Conservation (phyloP, 305 asterid species). For the Solanum chacoense region DNA sequence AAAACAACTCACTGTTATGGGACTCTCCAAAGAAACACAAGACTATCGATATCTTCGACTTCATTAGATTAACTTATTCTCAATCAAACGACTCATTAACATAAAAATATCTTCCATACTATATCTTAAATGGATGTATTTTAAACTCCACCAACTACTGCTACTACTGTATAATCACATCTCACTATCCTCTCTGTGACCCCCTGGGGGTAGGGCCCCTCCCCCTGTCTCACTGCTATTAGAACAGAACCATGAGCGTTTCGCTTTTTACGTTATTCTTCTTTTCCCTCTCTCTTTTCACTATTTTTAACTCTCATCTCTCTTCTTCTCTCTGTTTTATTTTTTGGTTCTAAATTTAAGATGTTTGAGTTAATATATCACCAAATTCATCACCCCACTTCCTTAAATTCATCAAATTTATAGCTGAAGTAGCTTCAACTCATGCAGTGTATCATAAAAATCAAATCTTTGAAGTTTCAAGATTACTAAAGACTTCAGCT, state of each 20-base stretch:
- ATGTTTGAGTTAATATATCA: constrained; percentile 5
- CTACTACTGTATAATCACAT: background rate
- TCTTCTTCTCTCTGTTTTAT: background rate
- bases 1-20: background rate
- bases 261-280: background rate
- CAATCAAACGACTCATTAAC: too few relatives aligned
- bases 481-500: background rate
- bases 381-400: constrained; percentile 28
- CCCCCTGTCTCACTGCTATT: background rate
- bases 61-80: too few relatives aligned
- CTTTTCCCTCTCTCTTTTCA: background rate
- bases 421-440: background rate
- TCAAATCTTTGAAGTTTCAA: background rate
- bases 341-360: background rate
- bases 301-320: background rate
- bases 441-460: background rate
- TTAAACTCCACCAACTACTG: background rate
- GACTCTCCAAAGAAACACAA: background rate
- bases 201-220: background rate
- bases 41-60: background rate
- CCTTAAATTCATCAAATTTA: background rate
- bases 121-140: too few relatives aligned
- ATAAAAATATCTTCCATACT: too few relatives aligned
- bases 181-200: background rate
- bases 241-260: background rate